Base-by-base conservation (phyloP, 306 rosid species). In the Cicer judaicum region DNA sequence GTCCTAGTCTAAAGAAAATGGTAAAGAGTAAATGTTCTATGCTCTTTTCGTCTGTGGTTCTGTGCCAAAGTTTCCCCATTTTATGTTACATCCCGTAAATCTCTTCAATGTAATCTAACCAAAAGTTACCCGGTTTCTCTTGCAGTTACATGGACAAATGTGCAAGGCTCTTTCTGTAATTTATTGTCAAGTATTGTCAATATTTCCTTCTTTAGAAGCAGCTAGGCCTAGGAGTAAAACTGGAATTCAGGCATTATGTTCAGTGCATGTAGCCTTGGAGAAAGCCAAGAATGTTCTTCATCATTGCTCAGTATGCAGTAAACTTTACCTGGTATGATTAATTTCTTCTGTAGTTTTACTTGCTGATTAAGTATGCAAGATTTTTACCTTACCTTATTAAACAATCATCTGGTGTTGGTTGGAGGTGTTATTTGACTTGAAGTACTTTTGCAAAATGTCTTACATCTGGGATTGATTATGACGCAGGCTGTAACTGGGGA, bases 201-300 rank as follows among this genome's bases (percentile, higher is more conserved):
- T 94, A 62, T 92, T 94, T 81, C 99, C 99, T 61, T 88, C 96
- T 10, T 74, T 94, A 86, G 99, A 94, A 89, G 99, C 95, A 14
- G 93, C 97, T 43, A 89, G 99, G 64, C 99, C 99, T 40, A 76
- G 99, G 83, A 94, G 99, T 84, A 94, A 88, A 79, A 85, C 97
- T 1, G 99, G 99, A 48, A 92, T 94, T 70, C 96, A 84, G 85
- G 99, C 97, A 71, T 85, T 94, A 78, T 94, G 99, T 83, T 87
- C 99, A 7, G 80, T 94, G 82, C 99, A 94, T 60, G 90, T 94
- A 19, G 99, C 95, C 8, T 87, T 94, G 48, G 97, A 94, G 88
- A 94, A 94, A 83, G 78, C 90, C 40, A 92, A 92, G 83, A 90
- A 86, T 83, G 87, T 92, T 84, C 99, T 94, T 78, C 93, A 77